Base-by-base conservation (phyloP, 2,329 filamentous ascomycete species). In the Sphaerulina vaccinii region DNA sequence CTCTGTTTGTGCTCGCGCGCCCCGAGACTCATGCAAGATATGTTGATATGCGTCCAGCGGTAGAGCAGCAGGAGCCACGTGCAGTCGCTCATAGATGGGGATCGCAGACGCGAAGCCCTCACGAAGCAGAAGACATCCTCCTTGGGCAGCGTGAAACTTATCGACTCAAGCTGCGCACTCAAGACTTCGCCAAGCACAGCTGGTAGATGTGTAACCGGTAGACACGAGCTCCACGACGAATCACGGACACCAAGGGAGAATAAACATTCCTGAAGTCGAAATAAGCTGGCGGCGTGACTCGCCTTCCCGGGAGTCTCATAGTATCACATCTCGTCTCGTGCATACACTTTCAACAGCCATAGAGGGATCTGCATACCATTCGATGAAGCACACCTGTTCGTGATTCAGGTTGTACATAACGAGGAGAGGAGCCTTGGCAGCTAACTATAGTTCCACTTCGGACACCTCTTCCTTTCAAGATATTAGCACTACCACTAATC, bases 261-360 rank as follows among this genome's bases (percentile, higher is more conserved):
- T 32, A 47, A 47, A 47, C 44, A 47, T 47, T 47, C 44, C 44
- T 29, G 33, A 47, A 21, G 33, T 23, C 35, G 44, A 18, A 36
- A 24, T 10, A 37, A 33, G 44, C 33, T 10, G 23, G 33, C 29
- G 33, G 32, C 44, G 38, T 38, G 44, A 46, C 33, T 46, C 33
- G 33, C 21, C 18, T 39, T 7, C 21, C 35, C 29, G 21, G 44
- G 18, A 38, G 44, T 47, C 44, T 47, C 33, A 38, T 33, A 23
- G 38, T 16, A 23, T n/a, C 32, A 35, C 32, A 35, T 35, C 32
- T 15, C 16, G 32, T 15, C 11, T 35, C 16, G 32, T 35, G 32
- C 32, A 35, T 35, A 24, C 24, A 9, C 44, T 37, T 47, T 33
- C 44, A 33, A 37, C 33, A 47, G 21, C 44, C 44, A 47, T 38